Evolutionary conservation across 495 filamentous ascomycete genomes (phyloP), one percentile per base, ranked within the genome.

Genomic region (Elaphomyces granulatus): DNA sequence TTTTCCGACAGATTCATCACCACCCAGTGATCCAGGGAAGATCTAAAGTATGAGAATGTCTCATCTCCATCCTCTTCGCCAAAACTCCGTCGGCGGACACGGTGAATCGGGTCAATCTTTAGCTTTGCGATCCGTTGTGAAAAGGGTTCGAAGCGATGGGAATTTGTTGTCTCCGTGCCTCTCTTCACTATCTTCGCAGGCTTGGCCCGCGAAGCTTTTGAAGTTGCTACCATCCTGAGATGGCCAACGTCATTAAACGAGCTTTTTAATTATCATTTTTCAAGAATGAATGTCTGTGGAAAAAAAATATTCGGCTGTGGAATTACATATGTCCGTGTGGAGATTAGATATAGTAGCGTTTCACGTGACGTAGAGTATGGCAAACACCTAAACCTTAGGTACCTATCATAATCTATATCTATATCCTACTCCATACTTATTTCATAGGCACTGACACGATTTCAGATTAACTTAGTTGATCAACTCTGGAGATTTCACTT

Each of bases 121-220:
- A 96, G 68, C 58, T 90, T 94, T 46, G 86, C 75, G 53, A 99
- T 84, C 54, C 94, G 93, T 57, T 78, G 68, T 26, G 83, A 86
- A 61, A 99, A 99, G 36, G 78, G 76, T 64, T 99, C 82, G 71
- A 85, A 96, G 57, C 81, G 71, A 56, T 94, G 83, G 20, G 79
- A 77, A 48, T 82, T 87, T 45, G 77, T 77, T 20, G 86, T 81
- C 45, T 67, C 64, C 7, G 86, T 94, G 45, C 74, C 59, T 36
- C 47, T 48, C 62, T 80, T 78, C 43, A 68, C 51, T 28, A 68
- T 61, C 60, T 78, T 77, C 39, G 67, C 70, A 52, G 75, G 66
- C 60, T 80, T 83, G 16, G 63, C 59, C 50, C 78, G 77, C 48
- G 74, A 74, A 42, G 76, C 76, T 43, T 75, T 74, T 40, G 72